Conservation (phyloP, 352 stramenopile species). For the Pythium graminicola region DNA sequence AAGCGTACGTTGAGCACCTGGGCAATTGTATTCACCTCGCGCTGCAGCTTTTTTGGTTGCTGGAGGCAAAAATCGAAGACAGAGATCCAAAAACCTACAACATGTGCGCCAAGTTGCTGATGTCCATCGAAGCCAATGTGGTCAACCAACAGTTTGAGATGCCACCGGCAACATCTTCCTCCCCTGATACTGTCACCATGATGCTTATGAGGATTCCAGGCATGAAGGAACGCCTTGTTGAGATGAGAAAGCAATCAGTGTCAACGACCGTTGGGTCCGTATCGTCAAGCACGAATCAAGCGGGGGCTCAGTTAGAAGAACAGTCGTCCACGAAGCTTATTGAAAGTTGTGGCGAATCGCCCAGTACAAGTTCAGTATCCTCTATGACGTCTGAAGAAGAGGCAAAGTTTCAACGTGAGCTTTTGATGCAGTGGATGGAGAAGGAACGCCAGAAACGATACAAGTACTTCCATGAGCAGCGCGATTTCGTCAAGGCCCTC, state of each 20-base stretch:
- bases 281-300: not conserved
- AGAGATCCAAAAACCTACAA: conserved; percentile 71
- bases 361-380: not conserved
- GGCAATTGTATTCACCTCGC: conserved; percentile 78
- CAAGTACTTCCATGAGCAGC: conserved; percentile 75
- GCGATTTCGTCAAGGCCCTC: conserved; percentile 64
- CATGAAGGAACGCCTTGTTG: conserved; percentile 41
- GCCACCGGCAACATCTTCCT: conserved; percentile 22
- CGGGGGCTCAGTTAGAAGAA: not conserved
- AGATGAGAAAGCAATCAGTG: conserved; percentile 16
- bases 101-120: conserved; percentile 66
- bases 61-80: conserved; percentile 72
- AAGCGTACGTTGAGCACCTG: conserved; percentile 68
- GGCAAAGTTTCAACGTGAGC: conserved; percentile 32
- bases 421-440: conserved; percentile 70
- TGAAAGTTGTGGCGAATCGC: not conserved
- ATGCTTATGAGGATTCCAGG: conserved; percentile 49
- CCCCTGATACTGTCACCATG: conserved; percentile 34
- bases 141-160: conserved; percentile 76
- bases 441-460: conserved; percentile 71
- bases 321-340: not conserved
- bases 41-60: conserved; percentile 64
- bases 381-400: conserved; percentile 3
- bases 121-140: conserved; percentile 79
- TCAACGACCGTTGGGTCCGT: not conserved